Base-by-base conservation (phyloP, 2,329 filamentous ascomycete species). In the Didymella pomorum region DNA sequence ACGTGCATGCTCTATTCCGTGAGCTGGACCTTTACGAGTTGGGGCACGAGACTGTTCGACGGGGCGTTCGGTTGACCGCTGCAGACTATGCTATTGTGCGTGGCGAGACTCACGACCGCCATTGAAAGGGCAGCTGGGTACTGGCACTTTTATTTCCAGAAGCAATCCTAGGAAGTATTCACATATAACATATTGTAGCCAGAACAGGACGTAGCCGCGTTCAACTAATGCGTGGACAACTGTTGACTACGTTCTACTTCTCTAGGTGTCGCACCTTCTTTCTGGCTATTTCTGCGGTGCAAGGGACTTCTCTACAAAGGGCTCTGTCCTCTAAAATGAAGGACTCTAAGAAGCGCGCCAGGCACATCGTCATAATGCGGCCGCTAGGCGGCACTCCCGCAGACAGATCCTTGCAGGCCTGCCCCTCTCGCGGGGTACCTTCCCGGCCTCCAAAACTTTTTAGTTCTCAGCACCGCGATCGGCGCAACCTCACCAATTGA, bases 391-490 rank as follows among this genome's bases (percentile, higher is more conserved):
- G 45, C 56, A 41, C 41, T 58, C 52, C 52, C 52, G 52, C 45
- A 25, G 21, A 43, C 20, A 21, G 28, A 49, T 44, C 52, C 56
- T 49, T 50, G 55, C 44, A 44, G 23, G 25, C 26, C 28, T 45
- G 14, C 31, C 48, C 56, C 48, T 41, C 47, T 28, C 51, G 56
- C 50, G 51, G 56, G 56, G 56, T 53, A 53, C 55, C 16, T 43
- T 37, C 31, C n/a, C n/a, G 39, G 39, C 41, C 21, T 25, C 50
- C 58, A 56, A 67, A 68, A 64, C 16, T 33, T 49, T 49, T 50
- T 23, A 65, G 65, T 58, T 64, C 54, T 65, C 50, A 44, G 41
- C 49, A 46, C 26, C 41, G 21, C 48, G 46, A 33, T 56, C 57
- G 57, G 57, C 48, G 51, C 57, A 43, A 29, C 23, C 10, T 33